Percentiles rank a stretch among this genome's conserved stretches.
These are phyloP conservation scores for Nelumbo lutea DNA, from an alignment of 164 flowering plant genomes.

Conservation along the genomic window DNA sequence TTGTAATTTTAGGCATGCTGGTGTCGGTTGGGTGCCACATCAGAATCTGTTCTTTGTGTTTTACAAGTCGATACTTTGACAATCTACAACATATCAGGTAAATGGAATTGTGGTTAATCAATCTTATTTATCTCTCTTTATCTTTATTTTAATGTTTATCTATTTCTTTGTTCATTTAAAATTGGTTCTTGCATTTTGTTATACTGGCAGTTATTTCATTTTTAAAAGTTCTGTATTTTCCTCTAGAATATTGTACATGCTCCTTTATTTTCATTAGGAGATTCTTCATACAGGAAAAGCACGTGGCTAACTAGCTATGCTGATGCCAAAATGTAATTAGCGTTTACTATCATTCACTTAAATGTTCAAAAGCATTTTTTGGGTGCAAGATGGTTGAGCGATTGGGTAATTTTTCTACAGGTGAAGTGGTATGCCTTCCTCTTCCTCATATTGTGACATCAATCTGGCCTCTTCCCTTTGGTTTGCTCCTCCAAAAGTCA, in stretches of 20 bases:
- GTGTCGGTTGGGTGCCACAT: constrained; percentile 62
- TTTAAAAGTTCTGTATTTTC: too few relatives aligned
- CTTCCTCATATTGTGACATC: constrained; percentile 59
- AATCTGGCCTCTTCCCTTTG: constrained; percentile 92
- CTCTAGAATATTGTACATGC: too few relatives aligned
- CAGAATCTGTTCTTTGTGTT: constrained; percentile 74
- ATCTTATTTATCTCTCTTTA: neutral
- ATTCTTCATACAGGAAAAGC: too few relatives aligned
- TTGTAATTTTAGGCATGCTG: constrained; percentile 66
- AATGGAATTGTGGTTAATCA: constrained; percentile 7
- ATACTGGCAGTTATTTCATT: too few relatives aligned
- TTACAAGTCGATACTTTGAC: constrained; percentile 65
- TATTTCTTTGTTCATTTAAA: neutral
- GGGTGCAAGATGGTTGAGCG: neutral
- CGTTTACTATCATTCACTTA: neutral
- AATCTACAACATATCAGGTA: constrained; percentile 66
- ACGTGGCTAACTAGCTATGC: too few relatives aligned
- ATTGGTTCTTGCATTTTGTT: too few relatives aligned
- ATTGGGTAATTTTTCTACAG: constrained; percentile 26
- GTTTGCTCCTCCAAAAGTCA: constrained; percentile 74
- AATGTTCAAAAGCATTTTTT: neutral
- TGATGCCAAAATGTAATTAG: too few relatives aligned
- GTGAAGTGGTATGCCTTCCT: constrained; percentile 69
- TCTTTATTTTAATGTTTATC: neutral
- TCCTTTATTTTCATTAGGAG: too few relatives aligned